Conservation (phyloP, 306 rosid species). For the Begonia loranthoides region DNA sequence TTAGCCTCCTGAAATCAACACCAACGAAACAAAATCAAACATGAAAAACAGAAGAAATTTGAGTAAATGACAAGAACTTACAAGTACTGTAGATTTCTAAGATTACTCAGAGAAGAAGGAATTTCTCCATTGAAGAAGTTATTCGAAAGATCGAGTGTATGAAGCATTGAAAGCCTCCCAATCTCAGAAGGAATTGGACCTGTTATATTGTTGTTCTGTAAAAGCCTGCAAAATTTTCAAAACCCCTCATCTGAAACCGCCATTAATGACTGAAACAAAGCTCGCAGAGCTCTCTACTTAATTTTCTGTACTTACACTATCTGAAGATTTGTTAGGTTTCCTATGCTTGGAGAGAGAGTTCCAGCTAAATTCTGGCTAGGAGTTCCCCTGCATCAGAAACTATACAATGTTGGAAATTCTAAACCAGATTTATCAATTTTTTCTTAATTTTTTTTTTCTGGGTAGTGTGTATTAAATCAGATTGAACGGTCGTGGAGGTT, state of each 20-base stretch:
- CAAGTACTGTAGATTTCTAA: constrained; percentile 74
- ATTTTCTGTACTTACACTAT: constrained; percentile 53
- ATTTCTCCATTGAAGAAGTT: constrained; percentile 60
- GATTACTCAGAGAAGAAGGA: constrained; percentile 57
- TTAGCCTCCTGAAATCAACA: constrained; percentile 69
- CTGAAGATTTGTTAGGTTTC: constrained; percentile 91
- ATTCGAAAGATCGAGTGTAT: constrained; percentile 79
- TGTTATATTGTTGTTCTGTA: constrained; percentile 83
- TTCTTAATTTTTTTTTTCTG: background rate
- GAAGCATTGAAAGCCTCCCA: constrained; percentile 69
- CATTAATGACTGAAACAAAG: background rate
- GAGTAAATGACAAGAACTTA: constrained; percentile 23
- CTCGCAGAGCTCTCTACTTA: background rate
- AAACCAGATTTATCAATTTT: background rate
- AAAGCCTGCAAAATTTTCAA: constrained; percentile 40
- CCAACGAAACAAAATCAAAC: constrained; percentile 12
- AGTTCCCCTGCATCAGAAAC: constrained; percentile 52
- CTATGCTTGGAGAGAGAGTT: constrained; percentile 80
- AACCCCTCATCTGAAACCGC: no score
- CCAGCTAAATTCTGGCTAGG: constrained; percentile 96
- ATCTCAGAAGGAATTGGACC: constrained; percentile 75
- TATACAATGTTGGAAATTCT: constrained; percentile 15
- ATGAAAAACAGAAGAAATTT: background rate
- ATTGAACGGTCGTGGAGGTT: no score
- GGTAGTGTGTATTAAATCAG: no score